Evolutionary conservation across 352 stramenopile species (phyloP), one percentile per base, ranked within the genome.

Genomic region (Globisporangium spiculum): DNA sequence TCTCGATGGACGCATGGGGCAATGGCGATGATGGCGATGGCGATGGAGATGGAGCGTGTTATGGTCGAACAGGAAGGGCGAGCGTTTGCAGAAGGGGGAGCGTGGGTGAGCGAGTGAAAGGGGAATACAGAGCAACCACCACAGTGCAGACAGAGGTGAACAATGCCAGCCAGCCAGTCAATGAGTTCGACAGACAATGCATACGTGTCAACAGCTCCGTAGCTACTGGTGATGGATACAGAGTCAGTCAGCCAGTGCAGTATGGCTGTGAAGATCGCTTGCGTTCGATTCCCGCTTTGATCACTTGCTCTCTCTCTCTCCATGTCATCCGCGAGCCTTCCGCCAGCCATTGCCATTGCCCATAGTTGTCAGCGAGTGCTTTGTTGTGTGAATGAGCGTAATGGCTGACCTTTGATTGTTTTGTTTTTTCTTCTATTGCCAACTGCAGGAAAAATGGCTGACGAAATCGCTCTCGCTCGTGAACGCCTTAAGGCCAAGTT

Each of bases 391-490:
- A 41, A 9, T 46, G 32, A 62, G 32, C 32, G 30, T 48, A 22
- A 16, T 52, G 44, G 20, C 41, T 70, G 41, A 66, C 58, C 71
- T 36, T 44, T 48, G 27, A n/a, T 57, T 20, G 10, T 53, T 26
- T 55, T 32, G 1, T 8, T 32, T 32, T 32, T 32, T 8, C 30
- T 32, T 32, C 30, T 32, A 32, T 32, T 32, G 44, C 44, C 4
- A 50, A 48, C 20, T 58, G 50, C 27, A 62, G 71, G 65, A 75
- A 83, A 74, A 75, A 95, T 96, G 88, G 88, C 86, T 88, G 88
- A 96, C 81, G 84, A 89, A 89, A 96, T 96, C 76, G 79, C 84
- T 90, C 83, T 93, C 70, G 88, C 88, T 73, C 88, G 88, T 86
- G 86, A 93, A 84, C 81, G 85, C 72, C 79, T 96, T 62, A 82